phyloP scores from a whole-genome alignment of 345 rosid species.

The Gynandropsis gynandra region DNA sequence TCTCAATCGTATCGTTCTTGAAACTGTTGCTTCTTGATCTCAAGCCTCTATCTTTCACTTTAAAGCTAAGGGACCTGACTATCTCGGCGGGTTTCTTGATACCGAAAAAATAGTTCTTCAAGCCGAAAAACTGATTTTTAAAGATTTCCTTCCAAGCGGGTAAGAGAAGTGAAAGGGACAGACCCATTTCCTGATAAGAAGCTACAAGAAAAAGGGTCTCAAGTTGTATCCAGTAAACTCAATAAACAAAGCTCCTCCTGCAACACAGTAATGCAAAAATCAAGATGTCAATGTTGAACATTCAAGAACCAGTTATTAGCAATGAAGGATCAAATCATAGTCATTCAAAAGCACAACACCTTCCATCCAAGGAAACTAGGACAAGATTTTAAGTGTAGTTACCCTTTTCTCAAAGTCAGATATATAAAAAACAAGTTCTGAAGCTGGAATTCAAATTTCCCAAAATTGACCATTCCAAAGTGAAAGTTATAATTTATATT shows the following conservation, averaged over 20 bases:
- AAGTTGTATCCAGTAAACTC: conserved; percentile 16
- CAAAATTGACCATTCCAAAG: neutral
- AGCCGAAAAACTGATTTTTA: conserved; percentile 21
- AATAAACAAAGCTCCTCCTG: conserved; percentile 22
- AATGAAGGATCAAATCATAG: neutral
- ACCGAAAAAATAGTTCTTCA: conserved; percentile 23
- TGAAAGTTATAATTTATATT: too few relatives aligned
- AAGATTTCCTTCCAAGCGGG: conserved; percentile 38
- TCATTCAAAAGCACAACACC: neutral
- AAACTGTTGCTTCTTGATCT: conserved; percentile 30
- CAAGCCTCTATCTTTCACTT: conserved; percentile 23
- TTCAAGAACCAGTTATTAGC: conserved; percentile 17
- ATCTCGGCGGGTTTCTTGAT: conserved; percentile 27
- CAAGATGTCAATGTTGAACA: conserved; percentile 18
- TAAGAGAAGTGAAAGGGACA: conserved; percentile 38
- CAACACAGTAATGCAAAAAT: conserved; percentile 11
- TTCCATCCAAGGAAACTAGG: conserved; percentile 5
- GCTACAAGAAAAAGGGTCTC: conserved; percentile 3
- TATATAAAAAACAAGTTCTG: neutral
- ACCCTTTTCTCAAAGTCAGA: neutral
- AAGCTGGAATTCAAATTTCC: neutral
- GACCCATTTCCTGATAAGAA: conserved; percentile 38
- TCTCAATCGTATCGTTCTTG: conserved; percentile 25
- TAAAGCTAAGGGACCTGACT: conserved; percentile 29
- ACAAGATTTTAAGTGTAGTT: too few relatives aligned